Percentiles rank a stretch among this genome's conserved stretches.
phyloP scores from a whole-genome alignment of 2,329 filamentous ascomycete species.

The Talaromyces atroroseus region DNA sequence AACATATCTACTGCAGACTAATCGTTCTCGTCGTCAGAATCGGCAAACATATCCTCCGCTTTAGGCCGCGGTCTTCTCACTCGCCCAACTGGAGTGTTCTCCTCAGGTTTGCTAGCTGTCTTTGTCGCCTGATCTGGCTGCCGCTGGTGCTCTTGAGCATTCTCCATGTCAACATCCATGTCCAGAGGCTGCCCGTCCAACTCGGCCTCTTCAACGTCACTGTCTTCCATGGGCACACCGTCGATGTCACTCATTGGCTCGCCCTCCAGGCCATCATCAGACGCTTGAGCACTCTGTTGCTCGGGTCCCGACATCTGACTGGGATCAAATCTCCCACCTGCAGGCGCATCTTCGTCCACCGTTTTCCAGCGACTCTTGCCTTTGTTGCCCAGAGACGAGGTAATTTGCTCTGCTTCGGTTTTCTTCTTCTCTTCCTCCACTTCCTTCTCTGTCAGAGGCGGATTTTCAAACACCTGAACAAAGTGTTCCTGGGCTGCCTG shows the following conservation, averaged over 20 bases:
- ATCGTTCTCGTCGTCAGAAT: slow-evolving; percentile 54
- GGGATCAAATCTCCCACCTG: slow-evolving; percentile 27
- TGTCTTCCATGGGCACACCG: slow-evolving; percentile 42
- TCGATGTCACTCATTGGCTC: slow-evolving; percentile 46
- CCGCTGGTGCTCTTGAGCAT: slow-evolving; percentile 19
- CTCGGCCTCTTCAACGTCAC: slow-evolving; percentile 46
- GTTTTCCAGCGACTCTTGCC: slow-evolving; percentile 44
- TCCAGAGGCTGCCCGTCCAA: slow-evolving; percentile 38
- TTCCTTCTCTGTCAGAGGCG: slow-evolving; percentile 51
- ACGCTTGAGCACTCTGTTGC: slow-evolving; percentile 24
- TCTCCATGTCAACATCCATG: slow-evolving; percentile 17
- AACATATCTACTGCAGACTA: background rate
- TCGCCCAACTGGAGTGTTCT: slow-evolving; percentile 14
- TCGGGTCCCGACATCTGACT: slow-evolving; percentile 21
- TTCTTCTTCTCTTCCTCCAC: slow-evolving; percentile 40
- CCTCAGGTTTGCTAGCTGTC: slow-evolving; percentile 7
- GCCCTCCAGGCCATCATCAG: slow-evolving; percentile 39
- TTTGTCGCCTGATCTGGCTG: slow-evolving; percentile 19
- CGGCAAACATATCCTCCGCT: slow-evolving; percentile 83
- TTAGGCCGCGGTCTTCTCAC: slow-evolving; percentile 59
- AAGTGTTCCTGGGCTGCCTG: slow-evolving; percentile 68
- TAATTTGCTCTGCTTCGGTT: slow-evolving; percentile 35
- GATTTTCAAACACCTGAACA: slow-evolving; percentile 64
- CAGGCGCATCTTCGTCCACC: slow-evolving; percentile 38
- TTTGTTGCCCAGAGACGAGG: slow-evolving; percentile 30